Base-by-base conservation (phyloP, 495 filamentous ascomycete genomes). In the Lasiosphaeria miniovina region DNA sequence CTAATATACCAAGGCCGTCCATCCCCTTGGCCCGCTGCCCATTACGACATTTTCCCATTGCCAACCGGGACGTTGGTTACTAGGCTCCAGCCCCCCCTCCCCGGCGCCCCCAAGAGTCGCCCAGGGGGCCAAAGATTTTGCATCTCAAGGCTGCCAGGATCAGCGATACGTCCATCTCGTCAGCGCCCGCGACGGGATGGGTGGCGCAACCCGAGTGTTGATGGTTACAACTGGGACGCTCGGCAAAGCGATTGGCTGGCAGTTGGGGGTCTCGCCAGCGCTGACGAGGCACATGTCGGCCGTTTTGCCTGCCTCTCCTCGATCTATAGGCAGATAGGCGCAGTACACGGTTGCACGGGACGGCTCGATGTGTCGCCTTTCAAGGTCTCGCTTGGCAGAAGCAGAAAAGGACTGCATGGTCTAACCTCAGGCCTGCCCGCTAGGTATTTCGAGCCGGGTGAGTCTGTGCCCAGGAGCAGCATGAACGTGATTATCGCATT, bases 1-100 rank as follows among this genome's bases (percentile, higher is more conserved):
- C 24, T 24, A 35, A 51, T 35, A 51, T 51, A 35, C 11, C 43
- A 51, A 51, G 49, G 49, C 49, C 40, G 40, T n/a, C 40, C 40
- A 1, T 46, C 12, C 43, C 14, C 14, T 41, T 10, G 49, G 17
- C 53, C 53, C 40, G 53, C 17, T 24, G 24, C 36, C 53, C 53
- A 55, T 55, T 55, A 55, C 53, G 53, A 55, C 53, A 51, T 51
- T 32, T 35, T 17, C 24, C 24, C 24, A 24, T 55, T 40, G 9
- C 15, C n/a, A 4, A 38, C 10, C 12, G 53, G 34, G 53, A 38
- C 15, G 53, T 55, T 45, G 53, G n/a, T 34, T 8, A 36, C 53
- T 43, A 31, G 49, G 12, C 12, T 46, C 43, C 43, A 46, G 15
- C 12, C 15, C 43, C 43, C 12, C 12, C 43, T n/a, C 43, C 43